These are phyloP conservation scores for Nicotiana noctiflora DNA, from an alignment of 257 asterid species.

Conservation along the genomic window DNA sequence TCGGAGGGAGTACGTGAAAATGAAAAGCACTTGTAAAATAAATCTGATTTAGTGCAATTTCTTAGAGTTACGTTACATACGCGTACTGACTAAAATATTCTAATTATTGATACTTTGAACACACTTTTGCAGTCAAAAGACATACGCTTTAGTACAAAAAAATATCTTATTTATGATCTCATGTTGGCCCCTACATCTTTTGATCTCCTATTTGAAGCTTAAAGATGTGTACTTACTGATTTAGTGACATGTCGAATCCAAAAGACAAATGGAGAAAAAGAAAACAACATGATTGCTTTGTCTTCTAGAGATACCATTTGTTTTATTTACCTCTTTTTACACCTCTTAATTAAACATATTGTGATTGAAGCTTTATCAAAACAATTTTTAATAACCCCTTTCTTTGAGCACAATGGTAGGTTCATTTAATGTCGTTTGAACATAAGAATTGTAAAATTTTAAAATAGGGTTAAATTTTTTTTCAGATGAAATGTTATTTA, in stretches of 20 bases:
- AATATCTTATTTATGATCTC: neutral
- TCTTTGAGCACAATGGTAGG: no score
- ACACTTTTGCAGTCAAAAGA: neutral
- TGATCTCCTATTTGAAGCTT: neutral
- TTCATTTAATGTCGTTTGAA: no score
- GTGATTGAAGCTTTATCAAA: neutral
- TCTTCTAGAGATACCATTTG: neutral
- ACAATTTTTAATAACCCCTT: no score
- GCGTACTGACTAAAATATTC: neutral
- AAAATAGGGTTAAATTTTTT: no score
- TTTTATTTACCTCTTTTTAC: neutral
- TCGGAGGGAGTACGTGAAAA: no score
- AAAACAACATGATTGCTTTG: neutral
- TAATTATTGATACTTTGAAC: neutral
- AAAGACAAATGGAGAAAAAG: neutral
- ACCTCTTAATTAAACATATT: neutral
- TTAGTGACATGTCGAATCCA: neutral
- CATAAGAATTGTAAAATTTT: no score
- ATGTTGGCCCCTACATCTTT: conserved; percentile 13
- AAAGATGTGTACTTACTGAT: conserved; percentile 10
- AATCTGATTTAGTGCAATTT: neutral
- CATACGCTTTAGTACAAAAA: neutral
- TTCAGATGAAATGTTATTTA: no score
- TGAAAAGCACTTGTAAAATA: neutral
- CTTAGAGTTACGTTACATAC: neutral